Conservation (phyloP, 768 basidiomycete genomes). For the Trametes cingulata region DNA sequence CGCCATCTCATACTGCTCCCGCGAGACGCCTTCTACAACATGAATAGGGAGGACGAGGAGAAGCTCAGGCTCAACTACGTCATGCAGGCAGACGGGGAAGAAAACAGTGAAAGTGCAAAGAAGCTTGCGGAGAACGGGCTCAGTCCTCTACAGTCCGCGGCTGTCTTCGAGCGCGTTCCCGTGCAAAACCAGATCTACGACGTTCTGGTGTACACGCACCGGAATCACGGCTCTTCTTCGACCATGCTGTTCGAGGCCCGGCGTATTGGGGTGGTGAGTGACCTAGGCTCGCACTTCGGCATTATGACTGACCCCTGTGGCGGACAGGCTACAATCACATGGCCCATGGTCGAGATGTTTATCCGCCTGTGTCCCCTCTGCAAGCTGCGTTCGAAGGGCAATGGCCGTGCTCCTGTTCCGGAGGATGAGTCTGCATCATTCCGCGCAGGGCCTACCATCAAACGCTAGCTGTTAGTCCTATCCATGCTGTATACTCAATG, state of each 20-base stretch:
- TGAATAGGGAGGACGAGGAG: slow-evolving; percentile 52
- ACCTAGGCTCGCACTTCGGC: neutral
- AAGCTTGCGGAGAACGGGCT: slow-evolving; percentile 25
- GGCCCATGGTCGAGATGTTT: slow-evolving; percentile 75
- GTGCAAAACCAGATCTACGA: slow-evolving; percentile 71
- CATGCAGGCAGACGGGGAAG: slow-evolving; percentile 40
- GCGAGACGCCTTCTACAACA: slow-evolving; percentile 57
- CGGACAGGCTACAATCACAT: slow-evolving; percentile 62
- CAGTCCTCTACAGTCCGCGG: slow-evolving; percentile 35
- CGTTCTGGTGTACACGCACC: slow-evolving; percentile 65
- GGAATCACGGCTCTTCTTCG: slow-evolving; percentile 53
- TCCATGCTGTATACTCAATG: neutral
- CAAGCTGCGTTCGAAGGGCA: slow-evolving; percentile 43
- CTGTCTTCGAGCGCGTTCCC: slow-evolving; percentile 61
- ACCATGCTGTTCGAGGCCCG: slow-evolving; percentile 58
- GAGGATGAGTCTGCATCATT: slow-evolving; percentile 21
- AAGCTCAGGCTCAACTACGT: slow-evolving; percentile 49
- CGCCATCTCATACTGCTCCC: slow-evolving; percentile 59
- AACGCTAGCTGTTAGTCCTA: neutral
- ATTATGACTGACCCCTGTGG: slow-evolving; percentile 9
- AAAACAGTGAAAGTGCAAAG: slow-evolving; percentile 14
- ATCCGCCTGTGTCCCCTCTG: slow-evolving; percentile 59
- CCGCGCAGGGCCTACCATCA: slow-evolving; percentile 1
- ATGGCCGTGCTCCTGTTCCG: neutral
- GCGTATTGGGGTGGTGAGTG: slow-evolving; percentile 60